Evolutionary conservation across 768 basidiomycete genomes (phyloP).

Genomic region (Pulveroboletus ravenelii): DNA sequence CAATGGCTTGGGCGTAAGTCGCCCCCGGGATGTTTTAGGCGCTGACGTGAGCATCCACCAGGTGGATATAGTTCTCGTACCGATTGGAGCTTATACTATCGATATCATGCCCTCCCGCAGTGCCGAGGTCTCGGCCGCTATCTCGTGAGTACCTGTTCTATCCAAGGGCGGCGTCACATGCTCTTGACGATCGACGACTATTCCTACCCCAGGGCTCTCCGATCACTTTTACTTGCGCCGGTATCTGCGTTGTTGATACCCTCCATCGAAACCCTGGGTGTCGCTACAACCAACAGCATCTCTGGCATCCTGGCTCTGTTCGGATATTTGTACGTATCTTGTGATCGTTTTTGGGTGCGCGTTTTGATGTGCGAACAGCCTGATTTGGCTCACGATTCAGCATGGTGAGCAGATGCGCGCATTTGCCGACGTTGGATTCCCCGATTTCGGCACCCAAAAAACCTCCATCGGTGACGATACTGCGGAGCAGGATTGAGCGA

Average conservation of each 20-base stretch:
- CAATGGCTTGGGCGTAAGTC: conserved; percentile 61
- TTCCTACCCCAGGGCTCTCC: conserved; percentile 12
- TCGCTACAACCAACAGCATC: conserved; percentile 44
- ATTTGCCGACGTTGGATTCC: conserved; percentile 54
- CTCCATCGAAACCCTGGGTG: conserved; percentile 48
- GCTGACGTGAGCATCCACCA: conserved; percentile 18
- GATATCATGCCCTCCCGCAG: conserved; percentile 59
- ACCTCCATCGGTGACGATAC: background rate
- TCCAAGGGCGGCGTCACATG: background rate
- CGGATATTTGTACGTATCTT: conserved; percentile 47
- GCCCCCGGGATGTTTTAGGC: background rate
- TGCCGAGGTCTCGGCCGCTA: conserved; percentile 58
- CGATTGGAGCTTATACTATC: conserved; percentile 51
- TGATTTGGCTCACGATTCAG: conserved; percentile 27
- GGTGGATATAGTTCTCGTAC: conserved; percentile 55
- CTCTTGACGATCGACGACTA: background rate
- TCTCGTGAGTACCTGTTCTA: conserved; percentile 36
- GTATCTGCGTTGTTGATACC: conserved; percentile 27
- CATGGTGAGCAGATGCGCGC: conserved; percentile 56
- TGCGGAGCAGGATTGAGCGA: background rate
- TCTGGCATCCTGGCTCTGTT: conserved; percentile 43
- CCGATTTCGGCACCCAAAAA: conserved; percentile 19
- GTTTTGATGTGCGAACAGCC: conserved; percentile 30
- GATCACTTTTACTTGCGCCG: conserved; percentile 19
- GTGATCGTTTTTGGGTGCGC: background rate